A percentile compares a stretch with the other conserved stretches of the same genome.
Evolutionary conservation across 2,329 filamentous ascomycete genomes (phyloP).

Genomic region (Penicillium janthinellum): DNA sequence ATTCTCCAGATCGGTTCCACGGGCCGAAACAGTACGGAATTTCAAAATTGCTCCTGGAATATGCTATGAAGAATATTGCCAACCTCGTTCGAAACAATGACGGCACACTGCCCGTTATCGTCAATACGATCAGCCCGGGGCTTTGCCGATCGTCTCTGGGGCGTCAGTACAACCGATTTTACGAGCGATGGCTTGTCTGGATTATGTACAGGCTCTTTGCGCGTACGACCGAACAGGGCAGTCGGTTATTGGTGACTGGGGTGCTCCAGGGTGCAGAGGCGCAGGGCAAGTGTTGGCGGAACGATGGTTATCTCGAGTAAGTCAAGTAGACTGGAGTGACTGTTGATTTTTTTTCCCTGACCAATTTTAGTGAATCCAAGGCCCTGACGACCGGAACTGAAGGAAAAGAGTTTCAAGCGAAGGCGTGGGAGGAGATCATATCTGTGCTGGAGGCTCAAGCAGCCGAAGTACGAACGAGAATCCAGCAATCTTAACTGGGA

Average conservation of each 20-base stretch:
- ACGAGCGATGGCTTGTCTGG: constrained; percentile 38
- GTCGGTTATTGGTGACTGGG: constrained; percentile 47
- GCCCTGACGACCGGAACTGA: constrained; percentile 37
- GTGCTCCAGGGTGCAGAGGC: constrained; percentile 46
- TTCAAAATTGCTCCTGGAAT: constrained; percentile 49
- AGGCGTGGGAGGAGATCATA: constrained; percentile 47
- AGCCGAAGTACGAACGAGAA: constrained; percentile 21
- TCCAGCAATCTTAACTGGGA: constrained; percentile 7
- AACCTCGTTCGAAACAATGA: constrained; percentile 32
- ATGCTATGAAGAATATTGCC: constrained; percentile 44
- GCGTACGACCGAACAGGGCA: constrained; percentile 48
- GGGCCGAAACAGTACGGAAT: constrained; percentile 42
- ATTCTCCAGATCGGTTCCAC: constrained; percentile 31
- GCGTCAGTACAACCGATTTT: constrained; percentile 42
- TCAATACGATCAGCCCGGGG: constrained; percentile 50
- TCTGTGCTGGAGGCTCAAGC: constrained; percentile 33
- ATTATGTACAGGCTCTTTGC: constrained; percentile 43
- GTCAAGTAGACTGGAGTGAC: constrained; percentile 2
- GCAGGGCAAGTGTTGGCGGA: constrained; percentile 49
- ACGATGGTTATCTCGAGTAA: constrained; percentile 43
- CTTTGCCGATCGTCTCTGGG: constrained; percentile 47
- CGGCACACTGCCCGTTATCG: constrained; percentile 43
- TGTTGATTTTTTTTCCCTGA: constrained; percentile 15
- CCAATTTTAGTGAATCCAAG: constrained; percentile 33
- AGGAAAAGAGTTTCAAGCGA: constrained; percentile 40